Base-by-base conservation (phyloP, 805 yeast genomes). In the Ogataea paradorogensis region DNA sequence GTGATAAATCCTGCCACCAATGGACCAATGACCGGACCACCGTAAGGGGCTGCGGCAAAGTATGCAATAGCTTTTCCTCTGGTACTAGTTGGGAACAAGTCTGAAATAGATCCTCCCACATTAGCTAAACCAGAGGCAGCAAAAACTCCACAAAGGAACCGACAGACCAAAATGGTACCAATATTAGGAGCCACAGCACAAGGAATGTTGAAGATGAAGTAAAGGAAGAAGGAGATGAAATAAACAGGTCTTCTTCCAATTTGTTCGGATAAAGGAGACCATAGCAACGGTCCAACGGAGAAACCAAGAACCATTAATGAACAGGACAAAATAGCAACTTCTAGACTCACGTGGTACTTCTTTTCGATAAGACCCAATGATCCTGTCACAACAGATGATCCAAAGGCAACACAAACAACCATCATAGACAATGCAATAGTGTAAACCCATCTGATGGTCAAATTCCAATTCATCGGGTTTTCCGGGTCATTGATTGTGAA, bases 11-110 rank as follows among this genome's bases (percentile, higher is more conserved):
- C 96, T 55, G 87, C 84, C 26, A 86, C 88, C 38, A 89, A 65
- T 3, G 95, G 95, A 25, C 96, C 96, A 33, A 88, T 64, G 27
- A 86, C 95, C 1, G 96, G 96, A 36, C 96, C 96, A 47, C 90
- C 82, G 62, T 88, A 89, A 2, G 96, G 96, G 43, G 93, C 88
- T 55, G 87, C 88, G 9, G 95, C 90, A 56, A 89, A 89, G 55
- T 83, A 83, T 0, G 95, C 95, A 64, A 89, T 87, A 28, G 95
- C 95, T 55, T 80, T 74, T 51, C 95, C 95, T 67, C 96, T 74
- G 1, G 89, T 77, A 48, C 77, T 83, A 38, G 76, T 73, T n/a
- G 81, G 76, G 71, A 89, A 91, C 71, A 89, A 74, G 63, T 89
- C 97, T 34, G 93, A 91, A 47, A 89, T 77, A 27, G 95, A 82